Evolutionary conservation across 2,329 filamentous ascomycete genomes (phyloP).

Genomic region (Claviceps africana): DNA sequence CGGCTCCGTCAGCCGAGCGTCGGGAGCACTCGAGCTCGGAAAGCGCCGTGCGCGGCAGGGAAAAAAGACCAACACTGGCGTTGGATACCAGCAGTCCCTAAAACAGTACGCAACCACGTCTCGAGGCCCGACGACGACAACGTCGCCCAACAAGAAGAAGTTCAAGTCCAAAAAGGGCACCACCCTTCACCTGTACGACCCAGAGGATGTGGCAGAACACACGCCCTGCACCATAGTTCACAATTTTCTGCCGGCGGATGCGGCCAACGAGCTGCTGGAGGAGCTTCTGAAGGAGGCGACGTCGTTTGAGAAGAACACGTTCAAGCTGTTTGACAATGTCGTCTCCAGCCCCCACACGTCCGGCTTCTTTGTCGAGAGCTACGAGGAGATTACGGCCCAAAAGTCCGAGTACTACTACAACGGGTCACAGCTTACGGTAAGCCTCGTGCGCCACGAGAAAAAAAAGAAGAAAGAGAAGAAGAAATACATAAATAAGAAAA

Average conservation of each 20-base stretch:
- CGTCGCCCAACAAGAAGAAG: conserved; percentile 28
- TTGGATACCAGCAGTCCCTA: conserved; percentile 51
- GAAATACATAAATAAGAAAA: too few species aligned
- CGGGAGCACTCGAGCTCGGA: conserved; percentile 34
- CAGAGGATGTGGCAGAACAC: conserved; percentile 64
- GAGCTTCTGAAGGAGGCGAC: conserved; percentile 64
- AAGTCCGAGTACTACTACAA: conserved; percentile 79
- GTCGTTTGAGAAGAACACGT: conserved; percentile 56
- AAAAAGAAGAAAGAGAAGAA: too few species aligned
- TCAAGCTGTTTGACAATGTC: conserved; percentile 78
- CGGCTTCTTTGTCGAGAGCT: conserved; percentile 67
- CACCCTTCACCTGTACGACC: conserved; percentile 72
- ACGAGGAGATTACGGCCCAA: conserved; percentile 54
- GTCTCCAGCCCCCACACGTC: conserved; percentile 77
- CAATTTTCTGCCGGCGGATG: conserved; percentile 62
- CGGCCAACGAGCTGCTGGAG: conserved; percentile 58
- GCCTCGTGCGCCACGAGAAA: not conserved
- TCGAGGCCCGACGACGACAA: conserved; percentile 1
- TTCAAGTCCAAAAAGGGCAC: conserved; percentile 59
- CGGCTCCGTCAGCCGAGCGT: conserved; percentile 58
- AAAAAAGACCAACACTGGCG: conserved; percentile 22
- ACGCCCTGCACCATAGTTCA: conserved; percentile 88
- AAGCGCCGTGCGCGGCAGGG: not conserved
- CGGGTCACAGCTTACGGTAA: conserved; percentile 53
- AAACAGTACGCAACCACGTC: conserved; percentile 29